These are phyloP conservation scores for Mrakia frigida DNA, from an alignment of 768 basidiomycete species.

Conservation along the genomic window DNA sequence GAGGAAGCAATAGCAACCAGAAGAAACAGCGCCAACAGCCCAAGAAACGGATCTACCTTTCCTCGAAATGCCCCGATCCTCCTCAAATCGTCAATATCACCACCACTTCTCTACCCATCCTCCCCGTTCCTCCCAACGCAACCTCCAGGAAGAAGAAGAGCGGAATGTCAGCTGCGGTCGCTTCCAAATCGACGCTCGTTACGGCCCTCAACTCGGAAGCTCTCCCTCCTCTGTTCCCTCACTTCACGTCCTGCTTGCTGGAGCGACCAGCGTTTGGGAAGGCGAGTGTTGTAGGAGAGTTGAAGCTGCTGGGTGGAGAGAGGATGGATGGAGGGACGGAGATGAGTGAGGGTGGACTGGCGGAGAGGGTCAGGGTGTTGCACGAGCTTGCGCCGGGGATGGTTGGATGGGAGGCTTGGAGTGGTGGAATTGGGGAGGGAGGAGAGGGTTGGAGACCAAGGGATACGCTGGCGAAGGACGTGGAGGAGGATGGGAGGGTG, in stretches of 20 bases:
- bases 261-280: conserved; percentile 2
- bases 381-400: conserved; percentile 9
- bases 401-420: conserved; percentile 29
- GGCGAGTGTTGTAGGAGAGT: background rate
- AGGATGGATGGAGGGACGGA: conserved; percentile 1
- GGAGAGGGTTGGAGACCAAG: background rate
- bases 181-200: background rate
- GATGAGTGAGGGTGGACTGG: conserved; percentile 18
- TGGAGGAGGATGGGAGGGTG: conserved; percentile 13
- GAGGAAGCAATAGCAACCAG: background rate
- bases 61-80: background rate
- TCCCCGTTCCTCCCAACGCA: background rate
- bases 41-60: no score
- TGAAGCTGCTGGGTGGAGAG: background rate
- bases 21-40: background rate
- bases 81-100: background rate
- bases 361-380: conserved; percentile 18
- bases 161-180: no score
- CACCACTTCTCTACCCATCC: background rate
- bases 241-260: conserved; percentile 20
- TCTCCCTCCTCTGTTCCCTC: conserved; percentile 25
- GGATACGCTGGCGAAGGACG: background rate
- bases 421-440: conserved; percentile 19
- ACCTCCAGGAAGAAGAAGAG: background rate
- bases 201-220: conserved; percentile 20